These are phyloP conservation scores for Miscanthus sacchariflorus DNA, from an alignment of 202 grass and related monocot species.

Conservation along the genomic window DNA sequence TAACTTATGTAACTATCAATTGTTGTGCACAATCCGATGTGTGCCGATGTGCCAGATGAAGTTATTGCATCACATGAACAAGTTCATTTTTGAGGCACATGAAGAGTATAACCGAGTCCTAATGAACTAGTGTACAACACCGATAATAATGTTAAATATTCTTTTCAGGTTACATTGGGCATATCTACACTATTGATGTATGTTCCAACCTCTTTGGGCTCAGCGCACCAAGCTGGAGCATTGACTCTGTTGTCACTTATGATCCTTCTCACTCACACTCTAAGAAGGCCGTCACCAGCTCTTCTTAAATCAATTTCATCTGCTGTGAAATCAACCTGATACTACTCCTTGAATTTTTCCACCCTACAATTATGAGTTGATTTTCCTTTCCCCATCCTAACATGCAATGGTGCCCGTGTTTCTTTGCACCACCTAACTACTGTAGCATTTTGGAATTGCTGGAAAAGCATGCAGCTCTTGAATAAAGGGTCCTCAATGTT, in stretches of 20 bases:
- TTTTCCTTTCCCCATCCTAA: conserved; percentile 10
- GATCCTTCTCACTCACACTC: conserved; percentile 74
- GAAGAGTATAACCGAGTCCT: neutral
- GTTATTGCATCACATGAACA: neutral
- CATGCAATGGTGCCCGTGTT: neutral
- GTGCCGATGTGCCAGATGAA: conserved; percentile 18
- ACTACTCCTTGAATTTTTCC: neutral
- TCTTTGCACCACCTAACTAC: neutral
- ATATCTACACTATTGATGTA: conserved; percentile 92
- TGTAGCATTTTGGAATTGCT: neutral
- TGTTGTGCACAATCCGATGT: neutral
- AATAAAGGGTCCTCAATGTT: neutral
- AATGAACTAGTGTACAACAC: neutral
- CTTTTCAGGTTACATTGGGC: conserved; percentile 84
- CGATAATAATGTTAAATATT: neutral
- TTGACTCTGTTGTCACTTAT: conserved; percentile 79
- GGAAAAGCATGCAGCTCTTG: conserved; percentile 10
- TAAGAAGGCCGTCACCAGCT: conserved; percentile 79
- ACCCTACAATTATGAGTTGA: neutral
- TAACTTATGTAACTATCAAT: neutral
- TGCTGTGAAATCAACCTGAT: conserved; percentile 54
- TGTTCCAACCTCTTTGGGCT: conserved; percentile 87
- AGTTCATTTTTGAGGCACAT: neutral
- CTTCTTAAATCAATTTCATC: conserved; percentile 69
- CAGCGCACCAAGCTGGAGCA: conserved; percentile 96